These are phyloP conservation scores for Craspedostauros australis DNA, from an alignment of 108 stramenopile genomes.

Conservation along the genomic window DNA sequence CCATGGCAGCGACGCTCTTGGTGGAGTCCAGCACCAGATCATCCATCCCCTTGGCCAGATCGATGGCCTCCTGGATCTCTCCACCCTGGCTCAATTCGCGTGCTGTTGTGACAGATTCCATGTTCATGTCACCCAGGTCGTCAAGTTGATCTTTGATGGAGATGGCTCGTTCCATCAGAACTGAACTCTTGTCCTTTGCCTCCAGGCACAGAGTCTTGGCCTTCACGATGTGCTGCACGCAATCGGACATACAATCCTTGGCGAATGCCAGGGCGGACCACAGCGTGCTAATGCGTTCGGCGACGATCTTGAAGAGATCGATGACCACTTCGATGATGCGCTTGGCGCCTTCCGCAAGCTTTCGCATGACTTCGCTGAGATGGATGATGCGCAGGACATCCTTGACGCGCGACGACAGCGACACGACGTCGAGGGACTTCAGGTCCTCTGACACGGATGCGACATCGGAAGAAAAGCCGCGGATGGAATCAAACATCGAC, in stretches of 20 bases:
- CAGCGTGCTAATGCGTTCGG: constrained; percentile 31
- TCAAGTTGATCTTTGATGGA: constrained; percentile 15
- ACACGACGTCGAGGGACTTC: constrained; percentile 11
- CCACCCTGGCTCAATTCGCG: constrained; percentile 20
- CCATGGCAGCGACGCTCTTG: constrained; percentile 23
- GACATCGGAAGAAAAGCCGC: constrained; percentile 25
- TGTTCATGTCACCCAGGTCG: constrained; percentile 13
- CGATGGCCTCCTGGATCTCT: constrained; percentile 25
- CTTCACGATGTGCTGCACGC: constrained; percentile 24
- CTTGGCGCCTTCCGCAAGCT: constrained; percentile 29
- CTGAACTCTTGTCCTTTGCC: constrained; percentile 26
- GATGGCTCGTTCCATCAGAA: constrained; percentile 8
- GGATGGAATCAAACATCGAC: constrained; percentile 29
- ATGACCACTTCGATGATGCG: constrained; percentile 34
- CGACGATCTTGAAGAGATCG: constrained; percentile 25
- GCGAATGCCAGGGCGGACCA: constrained; percentile 47
- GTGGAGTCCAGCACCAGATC: constrained; percentile 25
- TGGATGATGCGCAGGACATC: constrained; percentile 30
- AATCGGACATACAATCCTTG: constrained; percentile 48
- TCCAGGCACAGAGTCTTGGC: constrained; percentile 22
- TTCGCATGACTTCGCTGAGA: constrained; percentile 11
- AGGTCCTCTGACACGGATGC: constrained; percentile 31
- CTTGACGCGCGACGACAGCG: constrained; percentile 19
- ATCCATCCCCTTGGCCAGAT: constrained; percentile 35
- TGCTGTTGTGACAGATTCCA: constrained; percentile 5